Percentiles rank a stretch among this genome's conserved stretches.
These are phyloP conservation scores for Globisporangium camurandrum DNA, from an alignment of 352 stramenopile species.

Conservation along the genomic window DNA sequence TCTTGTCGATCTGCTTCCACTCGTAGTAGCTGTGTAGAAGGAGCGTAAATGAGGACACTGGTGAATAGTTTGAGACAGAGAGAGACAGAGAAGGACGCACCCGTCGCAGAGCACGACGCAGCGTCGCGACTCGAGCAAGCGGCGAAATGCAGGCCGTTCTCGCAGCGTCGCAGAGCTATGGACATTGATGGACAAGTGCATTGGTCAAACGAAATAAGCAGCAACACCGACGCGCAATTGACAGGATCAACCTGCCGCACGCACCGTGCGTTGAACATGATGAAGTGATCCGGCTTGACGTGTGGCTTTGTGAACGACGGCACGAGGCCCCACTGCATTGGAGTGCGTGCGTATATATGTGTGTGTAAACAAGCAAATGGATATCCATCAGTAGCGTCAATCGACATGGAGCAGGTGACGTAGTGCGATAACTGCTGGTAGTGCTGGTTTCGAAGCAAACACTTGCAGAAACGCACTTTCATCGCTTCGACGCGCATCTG, in stretches of 20 bases:
- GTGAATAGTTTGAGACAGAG: background rate
- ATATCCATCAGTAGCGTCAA: background rate
- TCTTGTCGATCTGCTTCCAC: slow-evolving; percentile 84
- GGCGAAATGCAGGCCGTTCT: slow-evolving; percentile 65
- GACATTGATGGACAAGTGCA: background rate
- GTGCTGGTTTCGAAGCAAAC: background rate
- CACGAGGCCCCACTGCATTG: slow-evolving; percentile 63
- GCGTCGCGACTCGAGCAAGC: slow-evolving; percentile 60
- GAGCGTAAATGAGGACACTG: background rate
- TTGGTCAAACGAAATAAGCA: background rate
- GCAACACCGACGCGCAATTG: background rate
- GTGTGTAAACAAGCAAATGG: background rate
- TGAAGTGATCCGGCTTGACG: slow-evolving; percentile 71
- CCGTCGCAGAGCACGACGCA: slow-evolving; percentile 84
- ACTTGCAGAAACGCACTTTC: slow-evolving; percentile 25
- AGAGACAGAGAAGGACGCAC: slow-evolving; percentile 9
- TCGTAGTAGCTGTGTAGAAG: slow-evolving; percentile 71
- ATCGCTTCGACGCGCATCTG: slow-evolving; percentile 49
- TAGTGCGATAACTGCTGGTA: no score
- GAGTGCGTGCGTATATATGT: background rate
- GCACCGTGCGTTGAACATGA: slow-evolving; percentile 84
- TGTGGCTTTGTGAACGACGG: slow-evolving; percentile 77
- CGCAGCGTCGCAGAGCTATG: slow-evolving; percentile 58
- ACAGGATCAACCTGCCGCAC: no score
- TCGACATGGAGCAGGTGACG: background rate